phyloP scores from a whole-genome alignment of 257 asterid genomes.

The Nicotiana tabacum region DNA sequence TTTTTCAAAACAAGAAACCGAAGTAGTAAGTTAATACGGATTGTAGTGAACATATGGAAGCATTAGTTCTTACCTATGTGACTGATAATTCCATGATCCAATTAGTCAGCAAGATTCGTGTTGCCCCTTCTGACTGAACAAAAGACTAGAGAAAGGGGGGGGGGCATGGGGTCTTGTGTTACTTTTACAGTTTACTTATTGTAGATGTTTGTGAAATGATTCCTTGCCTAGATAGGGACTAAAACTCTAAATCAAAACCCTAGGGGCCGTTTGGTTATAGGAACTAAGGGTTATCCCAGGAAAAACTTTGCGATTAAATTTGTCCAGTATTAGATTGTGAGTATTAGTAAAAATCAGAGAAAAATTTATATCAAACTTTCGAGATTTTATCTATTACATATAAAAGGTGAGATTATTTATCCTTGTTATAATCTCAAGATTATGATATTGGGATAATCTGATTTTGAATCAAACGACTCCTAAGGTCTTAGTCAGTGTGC shows the following conservation, averaged over 20 bases:
- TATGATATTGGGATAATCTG: too few species aligned
- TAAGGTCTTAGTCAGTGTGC: constrained; percentile 19
- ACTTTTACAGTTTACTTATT: neutral
- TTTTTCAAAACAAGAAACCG: too few species aligned
- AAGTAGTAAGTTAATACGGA: neutral
- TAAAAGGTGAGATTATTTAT: too few species aligned
- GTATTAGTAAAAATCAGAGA: too few species aligned
- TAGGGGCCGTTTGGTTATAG: constrained; percentile 7
- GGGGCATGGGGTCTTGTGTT: neutral
- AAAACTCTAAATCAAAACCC: constrained; percentile 18
- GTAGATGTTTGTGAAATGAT: neutral
- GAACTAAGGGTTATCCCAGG: too few species aligned
- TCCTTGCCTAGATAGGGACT: neutral
- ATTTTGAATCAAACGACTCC: too few species aligned
- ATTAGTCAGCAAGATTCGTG: neutral
- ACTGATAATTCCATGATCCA: too few species aligned
- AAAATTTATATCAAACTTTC: too few species aligned
- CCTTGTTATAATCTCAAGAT: too few species aligned
- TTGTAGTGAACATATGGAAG: neutral
- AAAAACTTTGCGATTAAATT: too few species aligned
- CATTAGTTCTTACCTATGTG: neutral
- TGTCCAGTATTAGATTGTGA: too few species aligned
- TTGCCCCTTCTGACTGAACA: neutral
- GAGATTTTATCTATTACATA: too few species aligned
- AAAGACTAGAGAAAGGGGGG: neutral